A percentile compares a stretch with the other conserved stretches of the same genome.
Conservation (phyloP, 1,139 yeast species). For the Scheffersomyces lignicola region DNA sequence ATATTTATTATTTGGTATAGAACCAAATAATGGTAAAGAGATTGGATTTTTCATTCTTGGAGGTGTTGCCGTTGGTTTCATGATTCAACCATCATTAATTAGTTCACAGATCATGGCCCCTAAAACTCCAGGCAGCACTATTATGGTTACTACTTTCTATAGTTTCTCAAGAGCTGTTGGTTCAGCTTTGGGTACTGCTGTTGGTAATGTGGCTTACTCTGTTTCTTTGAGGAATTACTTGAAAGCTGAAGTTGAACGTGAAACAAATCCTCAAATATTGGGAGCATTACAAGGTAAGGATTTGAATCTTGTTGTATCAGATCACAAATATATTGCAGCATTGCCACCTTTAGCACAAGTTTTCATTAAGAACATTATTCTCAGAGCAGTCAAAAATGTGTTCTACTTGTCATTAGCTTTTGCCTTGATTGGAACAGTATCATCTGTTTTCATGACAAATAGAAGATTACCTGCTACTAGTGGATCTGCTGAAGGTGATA, state of each 20-base stretch:
- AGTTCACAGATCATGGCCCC: conserved; percentile 38
- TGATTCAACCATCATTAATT: conserved; percentile 29
- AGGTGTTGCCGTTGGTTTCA: conserved; percentile 32
- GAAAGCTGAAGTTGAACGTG: conserved; percentile 14
- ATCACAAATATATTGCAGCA: conserved; percentile 18
- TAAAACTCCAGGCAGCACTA: conserved; percentile 35
- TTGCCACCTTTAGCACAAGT: conserved; percentile 25
- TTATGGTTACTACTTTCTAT: conserved; percentile 35
- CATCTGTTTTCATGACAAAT: conserved; percentile 25
- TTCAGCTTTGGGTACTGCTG: conserved; percentile 29
- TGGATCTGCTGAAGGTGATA: background rate
- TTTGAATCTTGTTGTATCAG: conserved; percentile 16
- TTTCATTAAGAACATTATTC: conserved; percentile 29
- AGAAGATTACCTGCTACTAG: conserved; percentile 24
- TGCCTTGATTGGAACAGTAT: conserved; percentile 21
- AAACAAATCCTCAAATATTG: conserved; percentile 14
- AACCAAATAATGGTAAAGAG: conserved; percentile 25
- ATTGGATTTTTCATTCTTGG: conserved; percentile 36
- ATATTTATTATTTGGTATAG: conserved; percentile 28
- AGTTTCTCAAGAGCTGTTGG: conserved; percentile 33
- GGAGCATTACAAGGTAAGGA: conserved; percentile 20
- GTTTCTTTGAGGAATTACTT: conserved; percentile 24
- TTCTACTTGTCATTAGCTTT: conserved; percentile 33
- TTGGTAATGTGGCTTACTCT: conserved; percentile 36
- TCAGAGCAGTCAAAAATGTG: conserved; percentile 31